Conservation (phyloP, 768 basidiomycete genomes). For the Coprinellus aureogranulatus region DNA sequence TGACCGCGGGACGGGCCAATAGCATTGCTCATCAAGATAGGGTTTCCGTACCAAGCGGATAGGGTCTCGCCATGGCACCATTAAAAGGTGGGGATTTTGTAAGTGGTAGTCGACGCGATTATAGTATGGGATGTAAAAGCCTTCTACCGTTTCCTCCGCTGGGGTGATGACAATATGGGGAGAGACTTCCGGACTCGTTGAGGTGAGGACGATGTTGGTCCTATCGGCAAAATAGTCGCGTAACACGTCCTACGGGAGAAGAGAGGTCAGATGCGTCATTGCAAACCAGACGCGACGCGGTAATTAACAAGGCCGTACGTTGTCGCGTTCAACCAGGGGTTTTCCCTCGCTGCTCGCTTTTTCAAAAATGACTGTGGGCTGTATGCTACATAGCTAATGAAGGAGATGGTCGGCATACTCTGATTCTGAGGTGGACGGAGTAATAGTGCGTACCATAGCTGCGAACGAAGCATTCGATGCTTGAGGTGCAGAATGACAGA, state of each 20-base stretch:
- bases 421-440: not conserved
- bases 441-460: conserved; percentile 2
- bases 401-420: not conserved
- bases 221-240: conserved; percentile 21
- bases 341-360: not conserved
- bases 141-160: conserved; percentile 35
- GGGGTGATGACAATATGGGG: conserved; percentile 59
- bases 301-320: conserved; percentile 4
- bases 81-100: not conserved
- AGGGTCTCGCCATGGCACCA: not conserved
- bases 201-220: conserved; percentile 45
- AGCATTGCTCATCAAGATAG: conserved; percentile 1
- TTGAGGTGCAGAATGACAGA: not conserved
- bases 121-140: conserved; percentile 29
- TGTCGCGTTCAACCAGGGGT: conserved; percentile 8
- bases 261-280: conserved; percentile 5
- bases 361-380: conserved; percentile 6
- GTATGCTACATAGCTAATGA: conserved; percentile 5
- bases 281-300: conserved; percentile 8
- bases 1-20: conserved; percentile 8
- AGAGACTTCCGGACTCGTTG: conserved; percentile 31
- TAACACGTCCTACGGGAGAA: conserved; percentile 25
- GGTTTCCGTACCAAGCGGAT: conserved; percentile 2
- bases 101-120: conserved; percentile 27
- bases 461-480: not conserved